Percentiles rank a stretch among this genome's conserved stretches.
These are phyloP conservation scores for Saturnispora galanensis DNA, from an alignment of 805 yeast genomes.

Conservation along the genomic window DNA sequence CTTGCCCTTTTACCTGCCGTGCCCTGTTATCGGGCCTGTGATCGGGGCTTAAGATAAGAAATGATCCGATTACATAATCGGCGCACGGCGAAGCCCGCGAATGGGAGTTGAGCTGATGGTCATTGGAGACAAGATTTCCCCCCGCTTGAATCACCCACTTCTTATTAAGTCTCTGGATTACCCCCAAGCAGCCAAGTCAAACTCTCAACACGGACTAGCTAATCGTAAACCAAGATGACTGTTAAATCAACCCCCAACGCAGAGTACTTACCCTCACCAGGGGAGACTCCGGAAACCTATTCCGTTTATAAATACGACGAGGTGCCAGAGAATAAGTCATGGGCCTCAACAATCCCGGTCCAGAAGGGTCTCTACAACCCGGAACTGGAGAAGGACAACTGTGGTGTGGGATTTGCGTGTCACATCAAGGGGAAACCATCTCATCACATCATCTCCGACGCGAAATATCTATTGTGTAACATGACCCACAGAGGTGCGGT, in stretches of 20 bases:
- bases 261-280: slow-evolving; percentile 18
- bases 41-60: no score
- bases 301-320: slow-evolving; percentile 61
- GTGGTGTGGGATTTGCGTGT: slow-evolving; percentile 95
- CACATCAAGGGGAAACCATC: slow-evolving; percentile 81
- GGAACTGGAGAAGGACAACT: slow-evolving; percentile 88
- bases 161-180: no score
- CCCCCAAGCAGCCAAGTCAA: no score
- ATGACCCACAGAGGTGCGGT: slow-evolving; percentile 99
- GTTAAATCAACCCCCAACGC: slow-evolving; percentile 23
- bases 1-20: no score
- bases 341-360: slow-evolving; percentile 86
- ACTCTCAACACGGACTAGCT: no score
- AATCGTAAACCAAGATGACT: slow-evolving; percentile 14
- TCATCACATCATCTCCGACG: slow-evolving; percentile 91
- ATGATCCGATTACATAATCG: background rate
- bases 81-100: background rate
- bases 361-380: slow-evolving; percentile 91
- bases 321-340: slow-evolving; percentile 67
- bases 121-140: background rate
- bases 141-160: no score
- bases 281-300: slow-evolving; percentile 19
- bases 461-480: slow-evolving; percentile 77
- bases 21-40: no score
- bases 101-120: background rate